phyloP scores from a whole-genome alignment of 2,329 filamentous ascomycete genomes.

The Pyrenochaeta sp. region DNA sequence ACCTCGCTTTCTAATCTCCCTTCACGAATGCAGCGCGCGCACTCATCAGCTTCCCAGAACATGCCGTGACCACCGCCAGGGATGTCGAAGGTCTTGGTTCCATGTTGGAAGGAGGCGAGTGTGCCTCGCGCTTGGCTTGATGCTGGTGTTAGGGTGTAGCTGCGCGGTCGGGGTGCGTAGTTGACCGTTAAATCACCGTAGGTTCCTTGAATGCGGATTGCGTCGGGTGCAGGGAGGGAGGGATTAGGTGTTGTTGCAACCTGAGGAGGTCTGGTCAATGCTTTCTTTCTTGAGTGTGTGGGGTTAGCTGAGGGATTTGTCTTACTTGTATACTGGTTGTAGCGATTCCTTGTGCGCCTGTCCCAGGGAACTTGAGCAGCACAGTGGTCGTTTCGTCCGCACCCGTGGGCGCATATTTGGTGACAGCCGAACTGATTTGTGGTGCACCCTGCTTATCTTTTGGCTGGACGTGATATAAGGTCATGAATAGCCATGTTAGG shows the following conservation, averaged over 20 bases:
- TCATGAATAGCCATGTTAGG: constrained; percentile 88
- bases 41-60: constrained; percentile 88
- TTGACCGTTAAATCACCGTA: constrained; percentile 81
- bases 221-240: constrained; percentile 67
- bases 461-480: constrained; percentile 79
- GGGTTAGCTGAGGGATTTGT: not conserved
- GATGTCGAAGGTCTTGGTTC: constrained; percentile 53
- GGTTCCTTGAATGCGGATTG: constrained; percentile 78
- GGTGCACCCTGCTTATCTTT: constrained; percentile 68
- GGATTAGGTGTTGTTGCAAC: constrained; percentile 62
- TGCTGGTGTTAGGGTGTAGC: constrained; percentile 68
- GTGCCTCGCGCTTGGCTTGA: constrained; percentile 31
- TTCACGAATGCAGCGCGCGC: constrained; percentile 78
- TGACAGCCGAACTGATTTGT: constrained; percentile 68
- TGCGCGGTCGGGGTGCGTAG: constrained; percentile 71
- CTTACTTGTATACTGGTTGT: constrained; percentile 48
- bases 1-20: constrained; percentile 70
- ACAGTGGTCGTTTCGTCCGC: constrained; percentile 80
- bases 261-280: not conserved
- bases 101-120: constrained; percentile 11
- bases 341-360: constrained; percentile 72
- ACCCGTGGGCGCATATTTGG: constrained; percentile 72
- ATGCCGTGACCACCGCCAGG: constrained; percentile 74
- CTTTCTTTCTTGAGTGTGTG: not conserved
- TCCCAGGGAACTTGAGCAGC: constrained; percentile 73